Evolutionary conservation across 495 filamentous ascomycete species (phyloP), one percentile per base, ranked within the genome.

Genomic region (Penicillium canescens): DNA sequence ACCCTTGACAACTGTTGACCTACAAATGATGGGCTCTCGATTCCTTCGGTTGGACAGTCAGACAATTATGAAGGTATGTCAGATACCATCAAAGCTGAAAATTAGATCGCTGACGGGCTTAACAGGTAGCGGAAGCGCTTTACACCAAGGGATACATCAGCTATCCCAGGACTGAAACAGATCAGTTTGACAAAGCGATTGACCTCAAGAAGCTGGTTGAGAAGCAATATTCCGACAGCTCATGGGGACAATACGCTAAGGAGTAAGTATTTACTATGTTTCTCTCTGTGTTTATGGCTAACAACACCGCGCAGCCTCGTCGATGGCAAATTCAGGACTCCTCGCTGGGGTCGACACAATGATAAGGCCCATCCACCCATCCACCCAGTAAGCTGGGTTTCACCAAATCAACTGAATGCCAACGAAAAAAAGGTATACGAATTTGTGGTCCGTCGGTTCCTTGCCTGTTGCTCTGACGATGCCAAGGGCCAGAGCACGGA

Each of bases 341-440:
- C 94, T 21, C 82, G 93, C 14, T 81, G 86, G 57, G 94, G 94
- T 13, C 79, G 85, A 42, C 82, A 96, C 63, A 96, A 98, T 66
- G 94, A 98, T 67, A 91, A 96, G 65, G 94, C 94, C 11, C 94
- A 98, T 72, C 94, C 94, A 26, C 94, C 94, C 1, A 98, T 98
- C 46, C 95, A 98, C 65, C 94, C 94, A 0, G 86, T 98, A 44
- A 86, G 86, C 46, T 92, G 87, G 65, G 91, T 86, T 4, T 73
- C 80, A 4, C 82, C 84, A 0, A 68, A 62, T n/a, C 73, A 76
- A 6, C 78, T 96, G 10, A 79, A 59, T 23, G 74, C 77, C 24
- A 76, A 88, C 1, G 90, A 94, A 48, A 83, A 81, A 42, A 85
- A 84, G 42, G 81, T 98, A 10, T 97, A 98, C 66, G 94, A 98